Base-by-base conservation (phyloP, 2,329 filamentous ascomycete genomes). In the Colletotrichum zoysiae region DNA sequence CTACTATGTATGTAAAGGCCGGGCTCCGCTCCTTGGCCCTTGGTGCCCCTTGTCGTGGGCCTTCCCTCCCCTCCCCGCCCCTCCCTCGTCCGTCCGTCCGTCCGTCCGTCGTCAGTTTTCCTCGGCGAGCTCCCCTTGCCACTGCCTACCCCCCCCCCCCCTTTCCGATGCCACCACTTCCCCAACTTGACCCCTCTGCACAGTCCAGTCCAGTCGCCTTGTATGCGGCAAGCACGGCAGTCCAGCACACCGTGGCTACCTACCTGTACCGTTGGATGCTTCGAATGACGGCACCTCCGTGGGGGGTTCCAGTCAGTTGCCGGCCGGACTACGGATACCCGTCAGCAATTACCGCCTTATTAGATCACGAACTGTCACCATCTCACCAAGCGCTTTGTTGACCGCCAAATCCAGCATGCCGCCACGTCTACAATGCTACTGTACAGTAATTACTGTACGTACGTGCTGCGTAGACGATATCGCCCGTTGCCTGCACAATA, bases 41-140 rank as follows among this genome's bases (percentile, higher is more conserved):
- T 44, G 33, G 44, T 20, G 44, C 44, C 64, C 40, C 14, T 42
- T 42, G 40, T 16, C 14, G 40, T 6, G 40, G 5, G 14, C 40
- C 50, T 33, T 51, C 26, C 51, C 16, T 12, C 23, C 18, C 7
- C 30, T 18, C 18, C 30, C 40, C 20, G n/a, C 48, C 26, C 62
- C 48, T 67, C 42, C 56, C 42, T 68, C 35, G 51, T 44, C 57
- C 59, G 79, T 69, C 53, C 26, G 26, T 30, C 26, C n/a, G n/a
- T n/a, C n/a, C 30, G 60, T 65, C 58, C 59, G 79, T 69, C 53
- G 79, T 78, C 55, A 84, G 51, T 88, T 86, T 0, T 79, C 78
- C 7, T 84, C 82, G 20, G 78, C 79, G 26, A 88, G 76, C 44
- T 86, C 84, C 1, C 80, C 79, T 4, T 58, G 44, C 62, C 69